These are phyloP conservation scores for Venturia nashicola DNA, from an alignment of 2,329 filamentous ascomycete species.

Conservation along the genomic window DNA sequence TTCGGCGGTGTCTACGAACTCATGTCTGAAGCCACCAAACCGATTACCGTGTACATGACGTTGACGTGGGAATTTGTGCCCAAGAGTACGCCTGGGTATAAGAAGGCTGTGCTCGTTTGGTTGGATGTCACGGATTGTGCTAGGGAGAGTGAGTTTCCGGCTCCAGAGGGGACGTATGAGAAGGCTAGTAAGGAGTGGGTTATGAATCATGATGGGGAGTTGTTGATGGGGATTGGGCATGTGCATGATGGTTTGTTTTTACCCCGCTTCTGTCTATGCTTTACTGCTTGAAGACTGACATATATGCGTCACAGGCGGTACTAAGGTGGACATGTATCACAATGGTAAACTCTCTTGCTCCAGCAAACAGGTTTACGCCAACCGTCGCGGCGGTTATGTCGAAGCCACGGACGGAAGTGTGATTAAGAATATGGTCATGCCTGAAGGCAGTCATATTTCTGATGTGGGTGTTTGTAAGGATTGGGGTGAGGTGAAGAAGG, in stretches of 20 bases:
- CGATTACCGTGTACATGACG: not conserved
- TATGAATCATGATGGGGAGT: not conserved
- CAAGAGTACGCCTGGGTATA: constrained; percentile 1
- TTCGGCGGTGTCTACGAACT: constrained; percentile 1
- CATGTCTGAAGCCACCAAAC: not conserved
- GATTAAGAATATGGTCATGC: not conserved
- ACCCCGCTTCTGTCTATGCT: too few relatives aligned
- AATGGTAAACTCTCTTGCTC: constrained; percentile 7
- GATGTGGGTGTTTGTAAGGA: constrained; percentile 7
- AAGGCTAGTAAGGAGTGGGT: not conserved
- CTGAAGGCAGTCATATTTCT: not conserved
- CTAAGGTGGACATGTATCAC: not conserved
- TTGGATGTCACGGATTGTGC: constrained; percentile 4
- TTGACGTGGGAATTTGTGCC: not conserved
- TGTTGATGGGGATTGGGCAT: constrained; percentile 2
- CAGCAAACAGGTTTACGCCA: constrained; percentile 2
- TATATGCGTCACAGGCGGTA: not conserved
- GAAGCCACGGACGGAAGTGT: not conserved
- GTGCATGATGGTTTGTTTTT: not conserved
- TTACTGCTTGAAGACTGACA: not conserved
- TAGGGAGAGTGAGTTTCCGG: not conserved
- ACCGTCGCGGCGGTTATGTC: constrained; percentile 2
- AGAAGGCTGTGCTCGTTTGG: not conserved
- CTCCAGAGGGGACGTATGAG: not conserved
- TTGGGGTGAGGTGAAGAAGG: constrained; percentile 5